Conservation (phyloP, 2,329 filamentous ascomycete genomes). For the Stromatinia cepivora region DNA sequence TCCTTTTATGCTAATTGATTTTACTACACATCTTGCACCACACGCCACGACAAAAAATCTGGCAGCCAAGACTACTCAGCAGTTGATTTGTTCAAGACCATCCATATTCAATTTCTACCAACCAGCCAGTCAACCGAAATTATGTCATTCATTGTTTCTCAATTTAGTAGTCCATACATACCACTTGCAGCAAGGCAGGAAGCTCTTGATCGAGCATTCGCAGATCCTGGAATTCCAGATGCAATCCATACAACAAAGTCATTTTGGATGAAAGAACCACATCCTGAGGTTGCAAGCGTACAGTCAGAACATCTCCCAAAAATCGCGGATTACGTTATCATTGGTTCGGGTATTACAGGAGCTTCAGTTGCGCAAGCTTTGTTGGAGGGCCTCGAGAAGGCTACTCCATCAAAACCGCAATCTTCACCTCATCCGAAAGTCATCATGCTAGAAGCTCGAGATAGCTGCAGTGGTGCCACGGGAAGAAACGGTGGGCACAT, state of each 20-base stretch:
- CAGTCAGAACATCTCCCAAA: conserved; percentile 11
- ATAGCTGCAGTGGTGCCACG: conserved; percentile 76
- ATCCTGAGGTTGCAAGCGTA: neutral
- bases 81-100: neutral
- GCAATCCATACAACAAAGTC: neutral
- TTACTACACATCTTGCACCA: neutral
- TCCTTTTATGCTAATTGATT: neutral
- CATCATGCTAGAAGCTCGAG: conserved; percentile 72
- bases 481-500: conserved; percentile 57
- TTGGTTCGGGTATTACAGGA: conserved; percentile 30
- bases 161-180: conserved; percentile 10
- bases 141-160: conserved; percentile 9
- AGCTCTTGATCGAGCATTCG: conserved; percentile 11
- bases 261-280: conserved; percentile 18
- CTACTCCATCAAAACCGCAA: conserved; percentile 23
- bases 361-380: conserved; percentile 33
- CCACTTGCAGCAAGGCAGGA: conserved; percentile 8
- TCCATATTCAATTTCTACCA: neutral
- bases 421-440: conserved; percentile 54
- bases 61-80: neutral
- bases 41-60: neutral
- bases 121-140: neutral
- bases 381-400: conserved; percentile 22
- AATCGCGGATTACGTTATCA: conserved; percentile 28
- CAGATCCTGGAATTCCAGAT: conserved; percentile 16